phyloP scores from a whole-genome alignment of 2,329 filamentous ascomycete species.

The Alternaria infectoria region DNA sequence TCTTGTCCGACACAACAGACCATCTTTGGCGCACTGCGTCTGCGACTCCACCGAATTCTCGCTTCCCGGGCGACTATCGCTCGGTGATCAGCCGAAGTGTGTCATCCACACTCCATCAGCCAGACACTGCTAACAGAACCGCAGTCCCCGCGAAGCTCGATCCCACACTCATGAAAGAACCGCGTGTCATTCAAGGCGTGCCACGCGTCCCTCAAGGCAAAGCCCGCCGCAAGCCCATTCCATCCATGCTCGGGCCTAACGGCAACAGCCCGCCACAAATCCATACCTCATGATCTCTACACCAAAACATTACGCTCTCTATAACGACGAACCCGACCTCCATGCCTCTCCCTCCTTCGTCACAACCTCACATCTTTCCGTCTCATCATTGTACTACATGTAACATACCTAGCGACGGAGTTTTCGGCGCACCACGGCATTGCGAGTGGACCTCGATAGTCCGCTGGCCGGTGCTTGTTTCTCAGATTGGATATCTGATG shows the following conservation, averaged over 20 bases:
- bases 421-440: slow-evolving; percentile 26
- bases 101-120: slow-evolving; percentile 9
- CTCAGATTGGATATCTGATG: slow-evolving; percentile 30
- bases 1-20: slow-evolving; percentile 74
- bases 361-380: slow-evolving; percentile 6
- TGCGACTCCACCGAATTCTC: slow-evolving; percentile 61
- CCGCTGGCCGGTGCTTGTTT: slow-evolving; percentile 9
- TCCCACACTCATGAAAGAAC: slow-evolving; percentile 86
- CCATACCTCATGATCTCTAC: slow-evolving; percentile 34
- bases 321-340: slow-evolving; percentile 26
- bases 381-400: slow-evolving; percentile 25
- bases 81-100: slow-evolving; percentile 58
- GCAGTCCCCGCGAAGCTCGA: slow-evolving; percentile 83
- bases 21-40: slow-evolving; percentile 77
- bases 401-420: slow-evolving; percentile 45
- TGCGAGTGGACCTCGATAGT: slow-evolving; percentile 3
- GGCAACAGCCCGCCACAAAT: slow-evolving; percentile 26
- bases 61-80: slow-evolving; percentile 62
- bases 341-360: slow-evolving; percentile 20
- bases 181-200: slow-evolving; percentile 86
- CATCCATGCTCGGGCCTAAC: slow-evolving; percentile 49
- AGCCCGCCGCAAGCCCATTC: slow-evolving; percentile 58
- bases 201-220: slow-evolving; percentile 64
- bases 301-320: slow-evolving; percentile 13
- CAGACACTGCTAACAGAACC: slow-evolving; percentile 52